Percentiles rank a stretch among this genome's conserved stretches.
Conservation (phyloP, 495 filamentous ascomycete species). For the Tirmania nivea region DNA sequence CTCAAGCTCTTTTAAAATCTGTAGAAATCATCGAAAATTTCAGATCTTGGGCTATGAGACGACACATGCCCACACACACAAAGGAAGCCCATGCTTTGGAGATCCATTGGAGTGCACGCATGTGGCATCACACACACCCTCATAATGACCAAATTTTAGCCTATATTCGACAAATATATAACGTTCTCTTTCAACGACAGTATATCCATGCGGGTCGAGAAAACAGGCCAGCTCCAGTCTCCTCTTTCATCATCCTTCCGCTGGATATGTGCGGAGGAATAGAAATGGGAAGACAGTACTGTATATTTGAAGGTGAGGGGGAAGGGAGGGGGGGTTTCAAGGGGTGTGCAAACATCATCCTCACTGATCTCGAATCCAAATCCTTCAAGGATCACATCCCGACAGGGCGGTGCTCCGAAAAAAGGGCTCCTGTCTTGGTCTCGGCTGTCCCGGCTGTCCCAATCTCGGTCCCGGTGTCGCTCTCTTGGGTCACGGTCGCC, state of each 20-base stretch:
- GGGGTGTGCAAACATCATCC: conserved; percentile 21
- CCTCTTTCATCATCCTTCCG: no score
- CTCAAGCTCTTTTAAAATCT: conserved; percentile 43
- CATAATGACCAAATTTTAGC: neutral
- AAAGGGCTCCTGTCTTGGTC: conserved; percentile 10
- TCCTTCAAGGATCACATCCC: conserved; percentile 20
- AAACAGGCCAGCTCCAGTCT: no score
- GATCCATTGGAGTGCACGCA: no score
- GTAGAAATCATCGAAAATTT: conserved; percentile 18
- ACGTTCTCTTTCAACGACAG: neutral
- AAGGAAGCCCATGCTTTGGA: no score
- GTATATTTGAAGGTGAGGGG: neutral
- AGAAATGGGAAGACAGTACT: no score
- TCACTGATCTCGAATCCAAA: conserved; percentile 18
- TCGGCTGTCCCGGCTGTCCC: conserved; percentile 11
- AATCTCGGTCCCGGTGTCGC: conserved; percentile 4
- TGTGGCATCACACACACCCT: neutral
- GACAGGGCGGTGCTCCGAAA: conserved; percentile 10
- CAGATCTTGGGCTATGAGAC: conserved; percentile 2
- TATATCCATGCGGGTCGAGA: no score
- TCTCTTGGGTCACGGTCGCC: neutral
- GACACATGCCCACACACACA: neutral
- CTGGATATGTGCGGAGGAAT: no score
- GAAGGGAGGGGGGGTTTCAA: conserved; percentile 14
- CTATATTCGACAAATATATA: neutral